Conservation (phyloP, 805 yeast species). For the Teunomyces barrocoloradensis region DNA sequence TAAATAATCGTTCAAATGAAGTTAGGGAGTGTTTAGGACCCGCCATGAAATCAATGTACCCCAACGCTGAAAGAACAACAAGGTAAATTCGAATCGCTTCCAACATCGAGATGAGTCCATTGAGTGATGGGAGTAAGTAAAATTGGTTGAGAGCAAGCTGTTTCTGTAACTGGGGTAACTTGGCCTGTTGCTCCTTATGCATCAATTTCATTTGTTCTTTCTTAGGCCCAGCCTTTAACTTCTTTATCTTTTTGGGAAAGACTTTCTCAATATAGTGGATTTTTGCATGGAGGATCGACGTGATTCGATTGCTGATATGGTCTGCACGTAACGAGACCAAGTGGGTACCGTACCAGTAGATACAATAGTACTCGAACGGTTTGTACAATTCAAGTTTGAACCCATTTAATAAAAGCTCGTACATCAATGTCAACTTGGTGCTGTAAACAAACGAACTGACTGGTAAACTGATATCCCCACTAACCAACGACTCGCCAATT, state of each 20-base stretch:
- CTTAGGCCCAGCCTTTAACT: slow-evolving; percentile 50
- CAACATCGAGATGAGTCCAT: slow-evolving; percentile 16
- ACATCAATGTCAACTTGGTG: slow-evolving; percentile 68
- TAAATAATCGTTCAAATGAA: slow-evolving; percentile 22
- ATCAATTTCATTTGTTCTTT: slow-evolving; percentile 33
- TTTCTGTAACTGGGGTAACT: slow-evolving; percentile 32
- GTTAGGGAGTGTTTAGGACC: slow-evolving; percentile 24
- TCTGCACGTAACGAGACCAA: slow-evolving; percentile 39
- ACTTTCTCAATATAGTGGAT: slow-evolving; percentile 30
- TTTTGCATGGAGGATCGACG: slow-evolving; percentile 30
- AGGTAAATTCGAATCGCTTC: slow-evolving; percentile 19
- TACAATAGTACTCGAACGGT: slow-evolving; percentile 62
- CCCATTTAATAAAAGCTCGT: slow-evolving; percentile 68
- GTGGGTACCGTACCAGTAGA: slow-evolving; percentile 66
- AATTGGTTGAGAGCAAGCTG: slow-evolving; percentile 23
- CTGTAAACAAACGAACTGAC: slow-evolving; percentile 67
- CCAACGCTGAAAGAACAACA: slow-evolving; percentile 17
- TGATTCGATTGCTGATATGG: slow-evolving; percentile 44
- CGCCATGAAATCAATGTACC: slow-evolving; percentile 19
- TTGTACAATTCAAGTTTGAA: slow-evolving; percentile 73
- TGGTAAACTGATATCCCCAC: slow-evolving; percentile 52
- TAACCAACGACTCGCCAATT: slow-evolving; percentile 32
- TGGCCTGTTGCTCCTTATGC: slow-evolving; percentile 28
- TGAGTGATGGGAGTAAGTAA: slow-evolving; percentile 16
- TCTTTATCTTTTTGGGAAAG: slow-evolving; percentile 43